A percentile compares a stretch with the other conserved stretches of the same genome.
phyloP scores from a whole-genome alignment of 345 rosid genomes.

The Lepidium aucheri region DNA sequence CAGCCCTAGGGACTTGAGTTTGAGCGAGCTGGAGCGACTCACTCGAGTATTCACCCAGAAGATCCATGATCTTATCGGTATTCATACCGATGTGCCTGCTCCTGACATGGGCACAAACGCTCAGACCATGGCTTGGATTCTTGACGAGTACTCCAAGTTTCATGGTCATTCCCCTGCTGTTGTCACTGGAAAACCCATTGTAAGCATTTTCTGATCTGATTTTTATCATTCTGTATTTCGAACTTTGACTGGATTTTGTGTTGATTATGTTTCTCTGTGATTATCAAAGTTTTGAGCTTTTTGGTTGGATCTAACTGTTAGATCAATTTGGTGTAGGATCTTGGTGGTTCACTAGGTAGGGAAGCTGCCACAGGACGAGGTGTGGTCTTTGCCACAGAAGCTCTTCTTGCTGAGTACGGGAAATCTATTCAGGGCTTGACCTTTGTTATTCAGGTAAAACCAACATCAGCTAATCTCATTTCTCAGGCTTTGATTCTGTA shows the following conservation, averaged over 20 bases:
- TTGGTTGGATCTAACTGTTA: not conserved
- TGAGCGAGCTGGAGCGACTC: slow-evolving; percentile 73
- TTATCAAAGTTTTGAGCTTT: slow-evolving; percentile 2
- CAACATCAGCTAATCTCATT: not conserved
- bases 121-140: slow-evolving; percentile 98
- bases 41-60: slow-evolving; percentile 97
- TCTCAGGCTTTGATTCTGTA: not conserved
- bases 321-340: slow-evolving; percentile 51
- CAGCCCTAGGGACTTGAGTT: slow-evolving; percentile 53
- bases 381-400: slow-evolving; percentile 80
- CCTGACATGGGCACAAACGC: slow-evolving; percentile 97
- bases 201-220: slow-evolving; percentile 26
- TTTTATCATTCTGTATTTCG: not conserved
- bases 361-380: slow-evolving; percentile 99
- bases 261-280: not conserved
- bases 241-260: not conserved
- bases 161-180: slow-evolving; percentile 96
- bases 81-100: slow-evolving; percentile 90
- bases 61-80: slow-evolving; percentile 92
- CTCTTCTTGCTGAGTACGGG: slow-evolving; percentile 83
- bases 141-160: slow-evolving; percentile 94
- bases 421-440: slow-evolving; percentile 70
- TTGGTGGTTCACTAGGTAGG: slow-evolving; percentile 97
- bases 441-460: slow-evolving; percentile 77
- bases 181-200: slow-evolving; percentile 89